Evolutionary conservation across 2,329 filamentous ascomycete genomes (phyloP).

Genomic region (Epichloe baconii): DNA sequence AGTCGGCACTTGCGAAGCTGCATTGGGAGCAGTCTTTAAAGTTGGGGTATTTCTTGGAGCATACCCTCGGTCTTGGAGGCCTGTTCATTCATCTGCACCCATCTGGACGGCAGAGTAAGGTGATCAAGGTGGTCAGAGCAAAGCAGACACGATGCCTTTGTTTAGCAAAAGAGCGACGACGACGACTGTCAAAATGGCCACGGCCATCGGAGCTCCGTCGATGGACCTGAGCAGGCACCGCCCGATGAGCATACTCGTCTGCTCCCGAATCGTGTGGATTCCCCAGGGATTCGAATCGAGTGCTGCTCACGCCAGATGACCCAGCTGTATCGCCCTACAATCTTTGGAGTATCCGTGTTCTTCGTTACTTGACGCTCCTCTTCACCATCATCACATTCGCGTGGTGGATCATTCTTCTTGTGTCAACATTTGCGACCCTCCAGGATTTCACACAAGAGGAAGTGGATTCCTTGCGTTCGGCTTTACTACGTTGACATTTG

Average conservation of each 20-base stretch:
- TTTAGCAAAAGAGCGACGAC: constrained; percentile 17
- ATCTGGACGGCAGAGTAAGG: background rate
- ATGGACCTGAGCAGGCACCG: constrained; percentile 15
- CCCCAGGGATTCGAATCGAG: constrained; percentile 30
- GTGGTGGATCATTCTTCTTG: constrained; percentile 90
- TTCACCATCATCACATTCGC: constrained; percentile 64
- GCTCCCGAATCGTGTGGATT: constrained; percentile 53
- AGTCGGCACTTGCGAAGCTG: background rate
- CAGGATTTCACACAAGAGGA: constrained; percentile 71
- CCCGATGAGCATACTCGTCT: constrained; percentile 49
- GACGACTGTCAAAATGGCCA: constrained; percentile 11
- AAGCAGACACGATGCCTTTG: constrained; percentile 18
- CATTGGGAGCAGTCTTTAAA: background rate
- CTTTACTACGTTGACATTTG: constrained; percentile 65
- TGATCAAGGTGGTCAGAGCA: background rate
- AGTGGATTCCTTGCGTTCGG: constrained; percentile 87
- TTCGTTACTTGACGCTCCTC: constrained; percentile 64
- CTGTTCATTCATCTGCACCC: background rate
- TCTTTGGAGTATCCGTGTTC: constrained; percentile 73
- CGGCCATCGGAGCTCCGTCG: constrained; percentile 6
- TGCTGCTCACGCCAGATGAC: constrained; percentile 27
- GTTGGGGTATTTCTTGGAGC: background rate
- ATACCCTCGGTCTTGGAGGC: background rate
- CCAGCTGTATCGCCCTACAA: constrained; percentile 77
- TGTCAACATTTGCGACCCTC: constrained; percentile 82